These are phyloP conservation scores for Apiospora koreana DNA, from an alignment of 2,329 filamentous ascomycete species.

Conservation along the genomic window DNA sequence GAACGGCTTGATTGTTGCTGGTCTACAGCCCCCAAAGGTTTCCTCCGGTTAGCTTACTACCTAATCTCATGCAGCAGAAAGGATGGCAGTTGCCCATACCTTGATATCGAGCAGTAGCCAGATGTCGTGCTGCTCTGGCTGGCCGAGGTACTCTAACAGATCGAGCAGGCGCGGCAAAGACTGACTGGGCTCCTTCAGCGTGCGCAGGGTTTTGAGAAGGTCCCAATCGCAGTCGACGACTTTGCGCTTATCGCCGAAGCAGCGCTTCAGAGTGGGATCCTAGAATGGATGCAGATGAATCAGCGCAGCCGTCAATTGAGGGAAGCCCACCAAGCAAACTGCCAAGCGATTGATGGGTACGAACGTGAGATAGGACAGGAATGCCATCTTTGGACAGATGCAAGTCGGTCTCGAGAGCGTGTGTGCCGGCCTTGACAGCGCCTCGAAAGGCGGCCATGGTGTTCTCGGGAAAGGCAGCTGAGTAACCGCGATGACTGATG, in stretches of 20 bases:
- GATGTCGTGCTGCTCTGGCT: constrained; percentile 64
- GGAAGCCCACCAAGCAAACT: too few species aligned
- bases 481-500: constrained; percentile 79
- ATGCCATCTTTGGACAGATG: constrained; percentile 81
- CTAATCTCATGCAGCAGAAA: background rate
- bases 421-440: constrained; percentile 71
- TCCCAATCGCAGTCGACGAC: constrained; percentile 77
- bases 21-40: background rate
- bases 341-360: too few species aligned
- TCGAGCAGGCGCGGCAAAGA: constrained; percentile 74
- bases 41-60: background rate
- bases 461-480: constrained; percentile 80
- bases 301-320: too few species aligned
- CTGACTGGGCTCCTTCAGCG: constrained; percentile 66
- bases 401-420: constrained; percentile 87
- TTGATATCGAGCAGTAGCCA: constrained; percentile 92
- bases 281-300: too few species aligned
- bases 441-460: constrained; percentile 75
- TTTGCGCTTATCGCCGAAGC: constrained; percentile 72
- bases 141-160: constrained; percentile 69
- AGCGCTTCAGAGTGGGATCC: constrained; percentile 77
- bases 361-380: constrained; percentile 80
- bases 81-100: constrained; percentile 42
- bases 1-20: background rate
- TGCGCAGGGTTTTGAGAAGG: constrained; percentile 69